Evolutionary conservation across 2,329 filamentous ascomycete genomes (phyloP).

Genomic region (Tolypocladium tropicale): DNA sequence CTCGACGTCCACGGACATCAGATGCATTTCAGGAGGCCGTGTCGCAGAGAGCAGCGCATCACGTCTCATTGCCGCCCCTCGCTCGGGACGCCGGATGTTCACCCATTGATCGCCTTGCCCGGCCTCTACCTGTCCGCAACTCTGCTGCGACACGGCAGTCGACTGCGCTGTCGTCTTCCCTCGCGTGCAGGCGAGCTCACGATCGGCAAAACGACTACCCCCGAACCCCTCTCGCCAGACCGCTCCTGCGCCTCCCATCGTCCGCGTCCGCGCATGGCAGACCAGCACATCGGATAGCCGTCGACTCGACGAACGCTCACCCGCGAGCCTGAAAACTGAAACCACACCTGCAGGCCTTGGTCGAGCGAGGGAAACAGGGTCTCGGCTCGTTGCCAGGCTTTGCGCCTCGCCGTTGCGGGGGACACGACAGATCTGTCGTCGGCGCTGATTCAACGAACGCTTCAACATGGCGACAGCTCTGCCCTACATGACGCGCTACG

Average conservation of each 20-base stretch:
- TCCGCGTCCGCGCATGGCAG: not conserved
- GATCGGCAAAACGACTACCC: not conserved
- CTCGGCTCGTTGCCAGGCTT: not conserved
- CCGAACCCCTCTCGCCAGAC: not conserved
- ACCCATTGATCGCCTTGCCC: conserved; percentile 3
- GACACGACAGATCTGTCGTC: not conserved
- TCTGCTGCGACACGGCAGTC: not conserved
- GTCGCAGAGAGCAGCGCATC: conserved; percentile 16
- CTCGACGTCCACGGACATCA: not conserved
- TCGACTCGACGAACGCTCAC: not conserved
- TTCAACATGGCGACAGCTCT: conserved; percentile 28
- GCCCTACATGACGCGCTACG: conserved; percentile 30
- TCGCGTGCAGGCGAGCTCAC: not conserved
- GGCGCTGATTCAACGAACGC: not conserved
- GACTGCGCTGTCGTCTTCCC: not conserved
- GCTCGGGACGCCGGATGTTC: conserved; percentile 1
- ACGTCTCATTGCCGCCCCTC: conserved; percentile 25
- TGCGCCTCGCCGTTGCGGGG: not conserved
- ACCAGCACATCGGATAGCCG: conserved; percentile 1
- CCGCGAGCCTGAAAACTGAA: not conserved
- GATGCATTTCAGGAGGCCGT: not conserved
- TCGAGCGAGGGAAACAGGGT: not conserved
- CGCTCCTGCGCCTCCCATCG: not conserved
- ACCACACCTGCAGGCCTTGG: not conserved
- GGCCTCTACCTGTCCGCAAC: not conserved